Percentiles rank a stretch among this genome's conserved stretches.
Evolutionary conservation across 1,284 basidiomycete genomes (phyloP).

Genomic region (Leccinum pallidistipes): DNA sequence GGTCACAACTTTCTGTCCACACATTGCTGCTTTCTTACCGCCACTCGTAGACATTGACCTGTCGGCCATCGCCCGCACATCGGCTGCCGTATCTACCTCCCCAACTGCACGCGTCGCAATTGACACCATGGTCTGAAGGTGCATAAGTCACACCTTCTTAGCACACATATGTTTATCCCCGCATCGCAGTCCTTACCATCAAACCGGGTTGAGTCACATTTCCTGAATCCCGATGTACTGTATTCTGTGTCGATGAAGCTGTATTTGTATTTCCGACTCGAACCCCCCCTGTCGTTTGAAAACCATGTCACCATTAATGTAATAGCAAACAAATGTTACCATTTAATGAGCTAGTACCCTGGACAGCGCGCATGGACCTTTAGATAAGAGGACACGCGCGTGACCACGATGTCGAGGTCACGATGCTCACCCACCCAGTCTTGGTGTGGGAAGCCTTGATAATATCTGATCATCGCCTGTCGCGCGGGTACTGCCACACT

Average conservation of each 20-base stretch:
- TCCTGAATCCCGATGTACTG: slow-evolving; percentile 14
- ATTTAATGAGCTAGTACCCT: too few relatives aligned
- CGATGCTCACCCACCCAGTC: neutral
- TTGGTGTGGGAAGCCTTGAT: neutral
- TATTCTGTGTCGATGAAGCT: slow-evolving; percentile 10
- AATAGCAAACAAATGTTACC: neutral
- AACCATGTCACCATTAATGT: neutral
- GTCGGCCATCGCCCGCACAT: slow-evolving; percentile 77
- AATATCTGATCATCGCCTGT: too few relatives aligned
- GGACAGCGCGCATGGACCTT: neutral
- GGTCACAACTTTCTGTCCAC: slow-evolving; percentile 37
- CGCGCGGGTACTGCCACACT: too few relatives aligned
- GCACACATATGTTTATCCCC: neutral
- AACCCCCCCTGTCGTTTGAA: neutral
- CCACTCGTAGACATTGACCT: slow-evolving; percentile 59
- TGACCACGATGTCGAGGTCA: neutral
- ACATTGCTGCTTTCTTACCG: slow-evolving; percentile 8
- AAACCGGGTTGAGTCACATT: neutral
- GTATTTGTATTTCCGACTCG: slow-evolving; percentile 23
- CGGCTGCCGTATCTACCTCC: slow-evolving; percentile 68
- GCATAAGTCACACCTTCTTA: slow-evolving; percentile 18
- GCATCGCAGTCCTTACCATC: neutral
- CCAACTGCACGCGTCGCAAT: slow-evolving; percentile 45
- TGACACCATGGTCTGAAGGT: slow-evolving; percentile 41
- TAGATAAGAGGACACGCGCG: neutral